phyloP scores from a whole-genome alignment of 176 grass and related monocot genomes.

The sorghum (Sorghum bicolor) region DNA sequence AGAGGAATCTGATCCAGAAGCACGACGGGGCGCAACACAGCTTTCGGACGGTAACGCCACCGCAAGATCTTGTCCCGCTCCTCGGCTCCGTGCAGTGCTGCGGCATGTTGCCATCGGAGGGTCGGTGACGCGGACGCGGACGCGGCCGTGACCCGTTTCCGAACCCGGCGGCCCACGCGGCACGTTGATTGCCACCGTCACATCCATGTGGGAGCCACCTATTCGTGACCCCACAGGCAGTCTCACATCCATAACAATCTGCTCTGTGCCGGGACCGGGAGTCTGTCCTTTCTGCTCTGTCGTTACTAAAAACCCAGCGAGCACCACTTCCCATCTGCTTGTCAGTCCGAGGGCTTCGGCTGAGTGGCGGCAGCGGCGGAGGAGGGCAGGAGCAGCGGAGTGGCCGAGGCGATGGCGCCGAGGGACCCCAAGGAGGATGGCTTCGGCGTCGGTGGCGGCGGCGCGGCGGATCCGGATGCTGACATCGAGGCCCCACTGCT shows the following conservation, averaged over 20 bases:
- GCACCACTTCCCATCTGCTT: background rate
- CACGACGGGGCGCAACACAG: background rate
- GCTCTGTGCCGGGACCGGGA: background rate
- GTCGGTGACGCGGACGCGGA: background rate
- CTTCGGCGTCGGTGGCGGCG: background rate
- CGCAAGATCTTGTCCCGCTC: background rate
- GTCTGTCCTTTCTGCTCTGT: too few relatives aligned
- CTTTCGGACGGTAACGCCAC: background rate
- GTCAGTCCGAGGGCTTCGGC: background rate
- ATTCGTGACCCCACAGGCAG: background rate
- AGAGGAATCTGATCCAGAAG: background rate
- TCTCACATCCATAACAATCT: background rate
- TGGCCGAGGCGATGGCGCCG: slow-evolving; percentile 25
- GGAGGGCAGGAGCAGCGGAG: background rate
- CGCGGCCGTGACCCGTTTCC: too few relatives aligned
- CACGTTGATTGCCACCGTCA: background rate
- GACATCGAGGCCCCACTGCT: slow-evolving; percentile 50
- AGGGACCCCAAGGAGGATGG: slow-evolving; percentile 12
- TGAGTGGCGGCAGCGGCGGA: background rate
- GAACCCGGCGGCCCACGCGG: background rate
- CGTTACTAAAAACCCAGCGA: background rate
- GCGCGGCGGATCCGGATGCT: slow-evolving; percentile 21
- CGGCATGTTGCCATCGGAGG: background rate
- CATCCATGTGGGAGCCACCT: background rate
- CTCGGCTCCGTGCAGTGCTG: background rate